phyloP scores from a whole-genome alignment of 805 yeast species.

The Komagataella mondaviorum region DNA sequence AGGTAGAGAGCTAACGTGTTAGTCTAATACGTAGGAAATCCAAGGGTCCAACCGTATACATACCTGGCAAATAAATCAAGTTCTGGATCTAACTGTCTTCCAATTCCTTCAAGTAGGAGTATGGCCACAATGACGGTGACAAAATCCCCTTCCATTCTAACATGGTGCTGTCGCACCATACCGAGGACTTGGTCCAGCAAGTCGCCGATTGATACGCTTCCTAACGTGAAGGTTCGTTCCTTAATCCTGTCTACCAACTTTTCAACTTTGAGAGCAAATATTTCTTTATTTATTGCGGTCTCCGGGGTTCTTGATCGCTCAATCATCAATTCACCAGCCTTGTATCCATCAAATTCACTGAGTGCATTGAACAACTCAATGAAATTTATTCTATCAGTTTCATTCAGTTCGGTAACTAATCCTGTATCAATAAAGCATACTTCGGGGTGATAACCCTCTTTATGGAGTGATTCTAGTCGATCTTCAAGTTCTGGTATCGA shows the following conservation, averaged over 20 bases:
- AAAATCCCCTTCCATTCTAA: constrained; percentile 95
- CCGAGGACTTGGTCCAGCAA: constrained; percentile 72
- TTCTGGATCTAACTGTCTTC: constrained; percentile 86
- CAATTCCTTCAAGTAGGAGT: constrained; percentile 83
- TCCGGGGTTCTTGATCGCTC: constrained; percentile 93
- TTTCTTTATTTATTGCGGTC: constrained; percentile 71
- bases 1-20: constrained; percentile 54
- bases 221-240: constrained; percentile 81
- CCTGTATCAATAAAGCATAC: constrained; percentile 91
- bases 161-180: constrained; percentile 92
- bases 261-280: constrained; percentile 82
- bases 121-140: constrained; percentile 93
- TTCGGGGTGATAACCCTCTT: constrained; percentile 65
- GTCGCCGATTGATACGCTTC: constrained; percentile 87
- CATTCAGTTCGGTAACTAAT: constrained; percentile 78
- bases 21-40: constrained; percentile 19
- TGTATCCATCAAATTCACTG: constrained; percentile 85
- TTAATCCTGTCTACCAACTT: constrained; percentile 70
- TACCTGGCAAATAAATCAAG: constrained; percentile 93
- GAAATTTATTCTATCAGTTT: constrained; percentile 67
- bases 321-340: constrained; percentile 91
- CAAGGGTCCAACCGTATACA: constrained; percentile 39
- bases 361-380: constrained; percentile 80
- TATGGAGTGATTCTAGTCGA: constrained; percentile 29
- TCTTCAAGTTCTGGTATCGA: constrained; percentile 29